Percentiles rank a stretch among this genome's conserved stretches.
Conservation (phyloP, 257 asterid species). For the Plantago elongata region DNA sequence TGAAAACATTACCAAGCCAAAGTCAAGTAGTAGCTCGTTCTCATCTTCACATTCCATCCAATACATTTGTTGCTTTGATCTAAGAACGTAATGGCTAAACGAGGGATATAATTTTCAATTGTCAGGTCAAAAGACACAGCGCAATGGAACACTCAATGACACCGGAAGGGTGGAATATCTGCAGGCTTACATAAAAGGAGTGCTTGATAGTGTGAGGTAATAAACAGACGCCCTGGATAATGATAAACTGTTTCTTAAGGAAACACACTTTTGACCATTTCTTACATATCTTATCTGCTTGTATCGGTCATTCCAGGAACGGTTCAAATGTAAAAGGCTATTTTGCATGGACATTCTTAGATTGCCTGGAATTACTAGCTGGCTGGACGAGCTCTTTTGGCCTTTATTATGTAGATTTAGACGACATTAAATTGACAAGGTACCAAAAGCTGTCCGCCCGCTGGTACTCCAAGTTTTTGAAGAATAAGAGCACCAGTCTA, state of each 20-base stretch:
- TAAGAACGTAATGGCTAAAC: background rate
- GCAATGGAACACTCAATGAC: slow-evolving; percentile 41
- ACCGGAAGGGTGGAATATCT: slow-evolving; percentile 38
- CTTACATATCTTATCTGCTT: no score
- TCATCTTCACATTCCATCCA: no score
- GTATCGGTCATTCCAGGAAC: slow-evolving; percentile 26
- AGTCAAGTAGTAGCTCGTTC: no score
- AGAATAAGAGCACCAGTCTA: slow-evolving; percentile 17
- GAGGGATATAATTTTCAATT: background rate
- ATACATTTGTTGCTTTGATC: background rate
- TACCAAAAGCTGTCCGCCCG: slow-evolving; percentile 29
- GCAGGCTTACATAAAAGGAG: slow-evolving; percentile 37
- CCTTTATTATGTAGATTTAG: slow-evolving; percentile 51
- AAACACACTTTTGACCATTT: no score
- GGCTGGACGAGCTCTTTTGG: slow-evolving; percentile 37
- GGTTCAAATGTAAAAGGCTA: slow-evolving; percentile 55
- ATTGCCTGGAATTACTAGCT: slow-evolving; percentile 45
- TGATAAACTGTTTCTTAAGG: no score
- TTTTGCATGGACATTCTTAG: slow-evolving; percentile 55
- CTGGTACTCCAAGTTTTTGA: slow-evolving; percentile 26
- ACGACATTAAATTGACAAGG: slow-evolving; percentile 36
- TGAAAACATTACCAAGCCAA: no score
- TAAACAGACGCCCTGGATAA: background rate
- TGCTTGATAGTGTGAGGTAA: slow-evolving; percentile 52
- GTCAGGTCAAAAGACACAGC: slow-evolving; percentile 34